phyloP scores from a whole-genome alignment of 1,139 yeast genomes.

The Taphrina wiesneri region DNA sequence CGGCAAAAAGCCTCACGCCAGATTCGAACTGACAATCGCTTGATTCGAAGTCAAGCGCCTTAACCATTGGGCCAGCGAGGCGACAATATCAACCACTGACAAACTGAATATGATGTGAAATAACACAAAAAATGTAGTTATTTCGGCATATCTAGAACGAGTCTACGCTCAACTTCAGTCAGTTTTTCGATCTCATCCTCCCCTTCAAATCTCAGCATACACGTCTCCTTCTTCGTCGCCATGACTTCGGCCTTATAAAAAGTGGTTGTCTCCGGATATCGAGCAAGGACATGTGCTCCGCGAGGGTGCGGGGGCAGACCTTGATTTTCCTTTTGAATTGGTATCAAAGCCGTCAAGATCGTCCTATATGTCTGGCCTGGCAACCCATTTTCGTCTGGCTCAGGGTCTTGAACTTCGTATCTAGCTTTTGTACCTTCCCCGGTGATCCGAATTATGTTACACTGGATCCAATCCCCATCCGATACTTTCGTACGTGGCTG shows the following conservation, averaged over 20 bases:
- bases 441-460: constrained; percentile 76
- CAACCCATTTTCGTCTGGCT: constrained; percentile 79
- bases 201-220: constrained; percentile 85
- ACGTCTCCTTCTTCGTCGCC: constrained; percentile 70
- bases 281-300: constrained; percentile 81
- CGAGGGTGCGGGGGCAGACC: constrained; percentile 63
- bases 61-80: constrained; percentile 29
- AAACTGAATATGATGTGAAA: not conserved
- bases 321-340: constrained; percentile 60
- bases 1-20: constrained; percentile 25
- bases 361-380: constrained; percentile 62
- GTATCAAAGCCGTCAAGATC: constrained; percentile 72
- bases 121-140: not conserved
- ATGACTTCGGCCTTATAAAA: constrained; percentile 92
- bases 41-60: constrained; percentile 29
- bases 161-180: constrained; percentile 83
- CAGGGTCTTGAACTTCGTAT: constrained; percentile 92
- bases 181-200: constrained; percentile 96
- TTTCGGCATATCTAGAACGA: constrained; percentile 54
- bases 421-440: constrained; percentile 66
- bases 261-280: constrained; percentile 97
- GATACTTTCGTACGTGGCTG: constrained; percentile 52
- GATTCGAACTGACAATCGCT: constrained; percentile 28
- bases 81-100: too few relatives aligned
- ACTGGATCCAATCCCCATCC: constrained; percentile 94